These are phyloP conservation scores for Cinchona pubescens DNA, from an alignment of 257 asterid genomes.

Conservation along the genomic window DNA sequence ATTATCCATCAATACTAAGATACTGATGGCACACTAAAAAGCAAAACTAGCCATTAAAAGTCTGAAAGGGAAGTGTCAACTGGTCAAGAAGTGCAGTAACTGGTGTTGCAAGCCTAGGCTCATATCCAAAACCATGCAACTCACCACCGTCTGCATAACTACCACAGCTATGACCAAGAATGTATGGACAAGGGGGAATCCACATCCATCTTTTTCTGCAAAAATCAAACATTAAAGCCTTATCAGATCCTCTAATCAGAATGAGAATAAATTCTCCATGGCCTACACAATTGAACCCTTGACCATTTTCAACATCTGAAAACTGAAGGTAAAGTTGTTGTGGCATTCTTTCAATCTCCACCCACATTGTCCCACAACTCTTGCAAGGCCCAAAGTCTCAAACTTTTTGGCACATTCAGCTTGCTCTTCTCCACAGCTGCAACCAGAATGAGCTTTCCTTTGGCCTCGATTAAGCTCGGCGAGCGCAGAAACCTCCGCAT, in stretches of 20 bases:
- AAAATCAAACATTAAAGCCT: constrained; percentile 64
- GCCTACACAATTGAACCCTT: constrained; percentile 71
- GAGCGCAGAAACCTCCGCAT: constrained; percentile 88
- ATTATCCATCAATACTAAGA: neutral
- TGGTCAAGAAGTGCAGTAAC: constrained; percentile 78
- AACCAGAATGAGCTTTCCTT: constrained; percentile 52
- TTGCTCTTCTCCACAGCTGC: constrained; percentile 96
- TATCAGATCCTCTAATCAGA: constrained; percentile 41
- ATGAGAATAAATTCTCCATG: constrained; percentile 62
- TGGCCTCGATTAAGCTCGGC: constrained; percentile 63
- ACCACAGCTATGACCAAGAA: constrained; percentile 5
- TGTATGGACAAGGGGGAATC: constrained; percentile 74
- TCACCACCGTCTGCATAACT: constrained; percentile 32
- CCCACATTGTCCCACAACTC: constrained; percentile 67
- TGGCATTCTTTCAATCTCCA: constrained; percentile 94
- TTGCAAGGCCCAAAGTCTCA: constrained; percentile 75
- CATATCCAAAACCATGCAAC: constrained; percentile 78
- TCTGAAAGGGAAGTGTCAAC: constrained; percentile 66
- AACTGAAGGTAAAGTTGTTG: constrained; percentile 74
- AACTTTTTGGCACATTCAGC: constrained; percentile 79
- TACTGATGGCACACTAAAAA: neutral
- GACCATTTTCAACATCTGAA: constrained; percentile 61
- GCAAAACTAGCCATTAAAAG: constrained; percentile 32
- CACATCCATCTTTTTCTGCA: constrained; percentile 63
- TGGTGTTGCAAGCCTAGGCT: constrained; percentile 67